Percentiles rank a stretch among this genome's conserved stretches.
Evolutionary conservation across 75 land plant genomes (phyloP).

Genomic region (Sequoiadendron giganteum): DNA sequence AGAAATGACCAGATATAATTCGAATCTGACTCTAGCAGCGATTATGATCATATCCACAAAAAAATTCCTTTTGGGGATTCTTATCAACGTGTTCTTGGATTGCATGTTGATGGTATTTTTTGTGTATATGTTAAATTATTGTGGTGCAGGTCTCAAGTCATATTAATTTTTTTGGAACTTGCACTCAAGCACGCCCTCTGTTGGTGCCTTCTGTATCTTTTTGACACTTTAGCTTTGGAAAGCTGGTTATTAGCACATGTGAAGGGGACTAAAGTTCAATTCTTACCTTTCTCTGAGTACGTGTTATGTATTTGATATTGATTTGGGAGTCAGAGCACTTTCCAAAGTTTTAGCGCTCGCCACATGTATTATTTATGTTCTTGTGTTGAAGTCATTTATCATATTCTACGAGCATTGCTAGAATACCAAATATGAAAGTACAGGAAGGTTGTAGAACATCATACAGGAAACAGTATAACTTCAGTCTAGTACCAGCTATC

Average conservation of each 20-base stretch:
- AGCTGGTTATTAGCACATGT: background rate
- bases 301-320: slow-evolving; percentile 1
- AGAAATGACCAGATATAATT: background rate
- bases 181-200: background rate
- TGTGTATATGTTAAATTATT: slow-evolving; percentile 2
- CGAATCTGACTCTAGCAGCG: background rate
- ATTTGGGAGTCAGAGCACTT: background rate
- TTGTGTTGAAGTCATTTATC: background rate
- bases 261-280: background rate
- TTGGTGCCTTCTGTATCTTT: background rate
- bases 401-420: background rate
- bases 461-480: background rate
- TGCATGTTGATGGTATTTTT: background rate
- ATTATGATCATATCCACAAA: background rate
- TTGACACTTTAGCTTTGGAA: background rate
- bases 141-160: background rate
- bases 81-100: background rate
- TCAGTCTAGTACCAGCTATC: background rate
- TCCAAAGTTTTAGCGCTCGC: background rate
- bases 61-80: background rate
- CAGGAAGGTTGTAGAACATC: background rate
- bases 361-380: background rate
- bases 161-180: background rate
- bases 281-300: background rate
- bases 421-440: background rate